Base-by-base conservation (phyloP, 2,329 filamentous ascomycete species). In the Trichoderma harzianum region DNA sequence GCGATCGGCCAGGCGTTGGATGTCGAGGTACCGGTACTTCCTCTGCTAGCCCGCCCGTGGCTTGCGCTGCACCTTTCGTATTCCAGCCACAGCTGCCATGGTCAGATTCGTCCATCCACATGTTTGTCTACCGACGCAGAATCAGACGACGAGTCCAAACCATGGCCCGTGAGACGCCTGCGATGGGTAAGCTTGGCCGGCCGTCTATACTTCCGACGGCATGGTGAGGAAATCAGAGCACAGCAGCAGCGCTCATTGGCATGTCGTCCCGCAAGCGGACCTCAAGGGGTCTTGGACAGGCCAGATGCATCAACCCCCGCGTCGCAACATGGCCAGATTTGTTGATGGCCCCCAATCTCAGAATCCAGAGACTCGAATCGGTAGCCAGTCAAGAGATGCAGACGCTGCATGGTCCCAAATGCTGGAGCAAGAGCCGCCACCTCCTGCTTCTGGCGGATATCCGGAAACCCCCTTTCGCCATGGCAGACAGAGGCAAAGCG, bases 1-100 rank as follows among this genome's bases (percentile, higher is more conserved):
- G 28, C 12, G 53, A 43, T 43, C 36, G 36, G 61, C 28, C 47
- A 21, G 11, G 34, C 34, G 28, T 21, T n/a, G 12, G 7, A 6
- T n/a, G 21, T 53, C 47, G 26, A 62, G 8, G 69, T 71, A 71
- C 69, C 69, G 69, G 69, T 71, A 71, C 69, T 14, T 58, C 2
- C 4, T n/a, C 51, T 26, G 12, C 26, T 43, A 14, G 43, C 32
- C 24, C 24, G 64, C 68, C 34, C 18, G 68, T 70, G 68, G 58
- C 58, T 70, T 70, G 58, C 68, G 36, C 68, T 30, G 58, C 58
- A 43, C 26, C 30, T 30, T 63, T 71, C 69, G 61, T 65, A 66
- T 58, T 60, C 69, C 51, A 71, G 69, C 69, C 69, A 71, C 69
- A 53, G 26, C 61, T 51, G 32, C 34, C 28, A 58, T 65, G 30